phyloP scores from a whole-genome alignment of 2,329 filamentous ascomycete species.

The Escovopsis sp. region DNA sequence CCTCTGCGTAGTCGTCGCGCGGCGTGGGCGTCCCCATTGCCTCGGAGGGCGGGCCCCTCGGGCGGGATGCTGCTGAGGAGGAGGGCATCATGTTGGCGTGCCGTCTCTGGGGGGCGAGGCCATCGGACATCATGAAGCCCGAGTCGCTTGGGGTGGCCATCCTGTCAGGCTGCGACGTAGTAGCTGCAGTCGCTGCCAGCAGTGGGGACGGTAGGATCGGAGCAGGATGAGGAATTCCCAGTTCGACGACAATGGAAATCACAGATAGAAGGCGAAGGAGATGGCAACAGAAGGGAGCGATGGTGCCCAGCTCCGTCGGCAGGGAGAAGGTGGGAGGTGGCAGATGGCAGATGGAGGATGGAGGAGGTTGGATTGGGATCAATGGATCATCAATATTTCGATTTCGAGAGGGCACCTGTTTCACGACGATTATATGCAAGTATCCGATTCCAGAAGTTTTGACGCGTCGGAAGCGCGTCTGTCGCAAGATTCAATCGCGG shows the following conservation, averaged over 20 bases:
- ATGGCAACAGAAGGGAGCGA: too few species aligned
- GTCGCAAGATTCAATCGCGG: too few species aligned
- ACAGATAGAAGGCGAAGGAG: too few species aligned
- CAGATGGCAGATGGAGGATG: too few species aligned
- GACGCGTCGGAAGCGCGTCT: conserved; percentile 17
- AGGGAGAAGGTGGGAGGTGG: too few species aligned
- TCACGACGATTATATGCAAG: too few species aligned
- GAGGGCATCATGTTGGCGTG: conserved; percentile 23
- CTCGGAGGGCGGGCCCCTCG: conserved; percentile 47
- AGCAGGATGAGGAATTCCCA: too few species aligned
- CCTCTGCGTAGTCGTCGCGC: conserved; percentile 42
- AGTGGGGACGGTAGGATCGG: neutral
- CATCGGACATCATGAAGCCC: conserved; percentile 43
- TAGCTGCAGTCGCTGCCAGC: neutral
- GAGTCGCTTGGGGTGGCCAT: conserved; percentile 42
- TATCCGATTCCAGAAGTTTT: neutral
- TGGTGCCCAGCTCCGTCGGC: too few species aligned
- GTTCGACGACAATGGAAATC: too few species aligned
- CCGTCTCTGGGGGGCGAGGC: conserved; percentile 27
- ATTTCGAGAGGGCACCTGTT: too few species aligned
- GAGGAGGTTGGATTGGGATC: too few species aligned
- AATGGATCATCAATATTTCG: too few species aligned
- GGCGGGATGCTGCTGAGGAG: conserved; percentile 38
- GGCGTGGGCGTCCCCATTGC: conserved; percentile 40
- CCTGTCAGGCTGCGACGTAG: conserved; percentile 6